Conservation (phyloP, 139 green algal genomes). For the Pleodorina starrii region DNA sequence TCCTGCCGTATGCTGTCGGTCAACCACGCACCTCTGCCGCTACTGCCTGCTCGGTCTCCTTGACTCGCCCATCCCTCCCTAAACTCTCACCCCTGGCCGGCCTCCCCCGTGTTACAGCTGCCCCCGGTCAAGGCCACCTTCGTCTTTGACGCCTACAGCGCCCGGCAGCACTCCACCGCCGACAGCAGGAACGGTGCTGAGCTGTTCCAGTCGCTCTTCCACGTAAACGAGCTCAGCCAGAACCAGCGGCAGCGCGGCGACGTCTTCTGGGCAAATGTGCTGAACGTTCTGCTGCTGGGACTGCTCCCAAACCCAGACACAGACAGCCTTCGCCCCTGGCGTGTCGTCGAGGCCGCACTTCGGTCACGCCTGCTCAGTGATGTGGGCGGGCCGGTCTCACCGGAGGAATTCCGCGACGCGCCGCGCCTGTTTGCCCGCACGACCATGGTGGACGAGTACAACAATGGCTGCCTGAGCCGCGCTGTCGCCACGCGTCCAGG, state of each 20-base stretch:
- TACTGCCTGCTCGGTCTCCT: background rate
- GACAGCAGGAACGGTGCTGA: background rate
- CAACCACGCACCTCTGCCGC: background rate
- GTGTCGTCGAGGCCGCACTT: background rate
- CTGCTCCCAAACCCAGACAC: background rate
- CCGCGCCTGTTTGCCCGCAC: slow-evolving; percentile 9
- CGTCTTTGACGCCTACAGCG: background rate
- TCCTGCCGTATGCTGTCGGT: background rate
- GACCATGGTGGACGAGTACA: background rate
- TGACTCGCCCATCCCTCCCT: background rate
- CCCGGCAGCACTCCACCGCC: background rate
- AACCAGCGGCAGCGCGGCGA: slow-evolving; percentile 37
- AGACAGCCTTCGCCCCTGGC: background rate
- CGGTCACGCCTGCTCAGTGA: background rate
- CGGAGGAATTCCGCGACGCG: background rate
- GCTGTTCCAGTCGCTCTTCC: background rate
- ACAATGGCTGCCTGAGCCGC: background rate
- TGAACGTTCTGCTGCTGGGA: slow-evolving; percentile 6
- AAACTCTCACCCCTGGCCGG: background rate
- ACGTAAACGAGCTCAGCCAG: background rate
- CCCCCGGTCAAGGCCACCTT: background rate
- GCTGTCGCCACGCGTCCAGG: background rate
- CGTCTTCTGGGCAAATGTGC: background rate
- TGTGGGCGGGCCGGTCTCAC: background rate
- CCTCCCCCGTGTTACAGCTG: background rate